phyloP scores from a whole-genome alignment of 768 basidiomycete genomes.

The Termitomyces sp. region DNA sequence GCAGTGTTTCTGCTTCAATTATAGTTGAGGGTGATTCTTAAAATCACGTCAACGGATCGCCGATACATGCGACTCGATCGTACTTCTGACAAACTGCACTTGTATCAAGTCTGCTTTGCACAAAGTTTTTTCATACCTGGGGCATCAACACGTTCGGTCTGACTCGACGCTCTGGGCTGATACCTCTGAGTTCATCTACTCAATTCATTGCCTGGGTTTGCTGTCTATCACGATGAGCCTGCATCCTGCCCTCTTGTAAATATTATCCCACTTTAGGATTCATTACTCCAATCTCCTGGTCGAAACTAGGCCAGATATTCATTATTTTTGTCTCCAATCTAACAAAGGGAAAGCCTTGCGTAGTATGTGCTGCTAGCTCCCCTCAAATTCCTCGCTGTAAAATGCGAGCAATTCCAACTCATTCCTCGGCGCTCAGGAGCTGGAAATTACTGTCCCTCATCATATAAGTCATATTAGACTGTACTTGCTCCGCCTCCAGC shows the following conservation, averaged over 20 bases:
- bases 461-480: neutral
- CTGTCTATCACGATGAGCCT: neutral
- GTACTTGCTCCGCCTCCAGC: neutral
- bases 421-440: neutral
- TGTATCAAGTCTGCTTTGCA: constrained; percentile 3
- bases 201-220: neutral
- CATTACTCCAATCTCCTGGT: neutral
- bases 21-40: constrained; percentile 1
- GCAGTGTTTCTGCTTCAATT: constrained; percentile 1
- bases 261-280: neutral
- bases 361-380: neutral
- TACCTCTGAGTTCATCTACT: neutral
- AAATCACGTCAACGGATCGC: constrained; percentile 2
- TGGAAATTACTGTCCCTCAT: neutral
- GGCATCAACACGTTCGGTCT: neutral
- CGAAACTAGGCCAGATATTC: neutral
- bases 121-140: neutral
- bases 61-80: constrained; percentile 4
- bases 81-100: neutral
- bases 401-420: neutral
- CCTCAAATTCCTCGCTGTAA: no score
- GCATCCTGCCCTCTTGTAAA: constrained; percentile 11
- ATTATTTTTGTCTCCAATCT: neutral
- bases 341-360: neutral
- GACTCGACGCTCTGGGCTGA: neutral